Base-by-base conservation (phyloP, 192 early-diverging fungal genomes). In the Umbelopsis ramanniana region DNA sequence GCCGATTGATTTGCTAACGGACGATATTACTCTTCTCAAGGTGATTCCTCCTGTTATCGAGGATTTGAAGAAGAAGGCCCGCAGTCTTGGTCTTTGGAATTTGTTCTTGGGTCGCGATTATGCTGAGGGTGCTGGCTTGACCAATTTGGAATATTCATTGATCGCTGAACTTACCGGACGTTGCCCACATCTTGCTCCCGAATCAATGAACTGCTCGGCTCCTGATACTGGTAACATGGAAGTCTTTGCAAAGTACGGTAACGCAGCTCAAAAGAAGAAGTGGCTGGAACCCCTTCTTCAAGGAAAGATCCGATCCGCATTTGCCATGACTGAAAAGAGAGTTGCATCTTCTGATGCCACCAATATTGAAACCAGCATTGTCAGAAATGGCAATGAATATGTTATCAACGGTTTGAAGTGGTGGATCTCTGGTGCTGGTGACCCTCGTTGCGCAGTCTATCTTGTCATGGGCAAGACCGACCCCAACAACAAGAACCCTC, bases 151-250 rank as follows among this genome's bases (percentile, higher is more conserved):
- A 75, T 99, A 99, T 81, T 93, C 92, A 6, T 79, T 93, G 35
- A 87, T 99, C 66, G 95, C 94, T 72, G 96, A 98, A 76, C 76
- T 94, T 70, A 94, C 93, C 72, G 97, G 97, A 47, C 90, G 90
- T 46, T 93, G 83, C 50, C 83, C 90, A 33, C 82, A 79, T 22
- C 73, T 98, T 40, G 97, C 96, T 15, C 93, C 97, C 43, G 96
- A 97, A 79, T 95, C 95, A 22, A 86, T 88, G 82, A 97, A 98
- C 90, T 95, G 94, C 82, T 86, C 89, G 48, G 94, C 95, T 21
- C 96, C 96, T 17, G 97, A 99, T 76, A 97, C 97, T 6, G 97
- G 97, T 68, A 99, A 99, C 87, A 99, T 99, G 96, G 96, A 99
- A 76, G 95, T 99, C 50, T 91, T 99, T 72, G 94, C 94, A 45